A percentile compares a stretch with the other conserved stretches of the same genome.
phyloP scores from a whole-genome alignment of 2,329 filamentous ascomycete species.

The Cladophialophora yegresii region DNA sequence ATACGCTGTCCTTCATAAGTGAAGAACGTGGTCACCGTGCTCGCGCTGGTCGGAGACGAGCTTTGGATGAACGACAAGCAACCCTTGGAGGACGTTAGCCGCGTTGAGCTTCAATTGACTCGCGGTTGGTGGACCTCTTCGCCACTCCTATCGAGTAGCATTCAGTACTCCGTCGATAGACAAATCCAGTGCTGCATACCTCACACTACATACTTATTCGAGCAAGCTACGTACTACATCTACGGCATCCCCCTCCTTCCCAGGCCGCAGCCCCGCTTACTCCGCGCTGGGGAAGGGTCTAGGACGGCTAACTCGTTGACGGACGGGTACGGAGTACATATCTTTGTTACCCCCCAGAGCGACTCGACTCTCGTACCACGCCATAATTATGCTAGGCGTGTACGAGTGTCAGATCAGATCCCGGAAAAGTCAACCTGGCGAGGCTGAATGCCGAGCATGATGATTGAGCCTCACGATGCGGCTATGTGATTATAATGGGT shows the following conservation, averaged over 20 bases:
- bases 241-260: not conserved
- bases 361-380: no score
- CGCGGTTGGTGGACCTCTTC: not conserved
- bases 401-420: no score
- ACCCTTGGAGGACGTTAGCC: not conserved
- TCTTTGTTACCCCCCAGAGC: no score
- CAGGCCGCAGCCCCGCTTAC: not conserved
- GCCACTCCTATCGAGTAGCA: not conserved
- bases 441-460: no score
- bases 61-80: not conserved
- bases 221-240: not conserved
- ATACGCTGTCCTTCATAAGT: not conserved
- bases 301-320: not conserved
- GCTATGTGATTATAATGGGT: no score
- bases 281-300: not conserved
- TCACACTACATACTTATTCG: not conserved
- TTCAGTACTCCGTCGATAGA: not conserved
- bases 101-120: not conserved
- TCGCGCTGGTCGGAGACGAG: not conserved
- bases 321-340: not conserved
- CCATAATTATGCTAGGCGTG: no score
- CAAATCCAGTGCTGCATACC: no score
- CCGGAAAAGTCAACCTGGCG: no score
- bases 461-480: no score
- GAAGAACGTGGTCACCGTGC: not conserved